Conservation (phyloP, 2,329 filamentous ascomycete species). For the Sporothrix euskadiensis region DNA sequence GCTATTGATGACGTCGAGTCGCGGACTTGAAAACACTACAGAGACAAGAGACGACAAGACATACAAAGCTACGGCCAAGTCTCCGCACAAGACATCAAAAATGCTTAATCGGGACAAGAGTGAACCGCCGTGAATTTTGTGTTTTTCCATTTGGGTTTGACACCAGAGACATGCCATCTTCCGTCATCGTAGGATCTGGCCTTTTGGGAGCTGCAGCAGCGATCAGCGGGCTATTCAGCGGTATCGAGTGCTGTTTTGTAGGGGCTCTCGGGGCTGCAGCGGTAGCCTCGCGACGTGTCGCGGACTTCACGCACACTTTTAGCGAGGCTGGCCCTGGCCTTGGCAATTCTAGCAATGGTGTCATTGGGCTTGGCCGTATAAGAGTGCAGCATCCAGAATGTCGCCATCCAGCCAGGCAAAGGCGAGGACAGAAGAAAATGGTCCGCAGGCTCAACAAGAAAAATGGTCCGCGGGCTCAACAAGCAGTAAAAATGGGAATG, state of each 20-base stretch:
- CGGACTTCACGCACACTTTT: not conserved
- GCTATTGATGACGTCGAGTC: not conserved
- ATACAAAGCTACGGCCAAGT: not conserved
- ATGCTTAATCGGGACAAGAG: not conserved
- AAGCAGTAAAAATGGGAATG: not conserved
- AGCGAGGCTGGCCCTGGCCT: not conserved
- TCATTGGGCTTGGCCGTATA: slow-evolving; percentile 1
- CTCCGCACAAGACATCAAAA: not conserved
- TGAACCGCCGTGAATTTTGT: not conserved
- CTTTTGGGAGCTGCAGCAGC: not conserved
- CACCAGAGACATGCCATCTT: slow-evolving; percentile 18
- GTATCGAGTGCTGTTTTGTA: not conserved
- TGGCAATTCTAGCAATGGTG: not conserved
- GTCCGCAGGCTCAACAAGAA: not conserved
- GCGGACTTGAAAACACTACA: not conserved
- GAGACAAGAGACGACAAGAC: too few species aligned
- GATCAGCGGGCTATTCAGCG: not conserved
- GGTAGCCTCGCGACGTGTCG: slow-evolving; percentile 1
- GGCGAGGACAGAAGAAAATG: not conserved
- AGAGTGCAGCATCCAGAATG: not conserved
- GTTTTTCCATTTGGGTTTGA: not conserved
- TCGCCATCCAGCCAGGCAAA: slow-evolving; percentile 19
- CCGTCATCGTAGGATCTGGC: not conserved
- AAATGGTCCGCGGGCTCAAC: not conserved
- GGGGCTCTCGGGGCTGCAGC: not conserved